These are phyloP conservation scores for Populus hybrid DNA, from an alignment of 441 rosid genomes.

Conservation along the genomic window DNA sequence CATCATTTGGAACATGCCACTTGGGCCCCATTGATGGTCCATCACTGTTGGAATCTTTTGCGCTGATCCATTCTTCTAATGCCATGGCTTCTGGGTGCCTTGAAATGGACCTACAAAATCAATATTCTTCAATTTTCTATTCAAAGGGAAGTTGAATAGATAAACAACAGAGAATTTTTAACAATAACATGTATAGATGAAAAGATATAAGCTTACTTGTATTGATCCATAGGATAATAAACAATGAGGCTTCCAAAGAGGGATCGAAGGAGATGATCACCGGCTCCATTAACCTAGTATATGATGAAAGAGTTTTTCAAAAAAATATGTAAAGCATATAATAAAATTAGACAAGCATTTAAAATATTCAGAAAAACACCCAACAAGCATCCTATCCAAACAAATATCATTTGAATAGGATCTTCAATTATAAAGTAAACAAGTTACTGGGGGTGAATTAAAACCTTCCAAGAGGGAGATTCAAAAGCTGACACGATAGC, in stretches of 20 bases:
- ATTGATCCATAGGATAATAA: constrained; percentile 91
- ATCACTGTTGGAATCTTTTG: constrained; percentile 66
- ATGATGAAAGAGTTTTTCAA: constrained; percentile 1
- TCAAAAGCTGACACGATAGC: constrained; percentile 85
- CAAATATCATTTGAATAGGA: not conserved
- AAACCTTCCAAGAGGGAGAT: constrained; percentile 98
- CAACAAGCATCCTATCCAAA: not conserved
- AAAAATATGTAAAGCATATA: constrained; percentile 5
- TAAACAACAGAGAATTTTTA: constrained; percentile 2
- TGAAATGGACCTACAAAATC: constrained; percentile 58
- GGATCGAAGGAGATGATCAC: constrained; percentile 91
- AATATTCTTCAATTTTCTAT: constrained; percentile 15
- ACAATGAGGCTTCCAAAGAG: constrained; percentile 89
- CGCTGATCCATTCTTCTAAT: constrained; percentile 94
- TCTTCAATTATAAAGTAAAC: not conserved
- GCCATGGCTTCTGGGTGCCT: constrained; percentile 79
- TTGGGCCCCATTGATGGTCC: constrained; percentile 51
- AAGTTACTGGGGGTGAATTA: constrained; percentile 14
- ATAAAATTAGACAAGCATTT: not conserved
- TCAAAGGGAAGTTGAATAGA: constrained; percentile 11
- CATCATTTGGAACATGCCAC: constrained; percentile 91
- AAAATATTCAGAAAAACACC: not conserved
- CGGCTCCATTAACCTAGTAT: constrained; percentile 91
- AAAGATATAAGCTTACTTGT: constrained; percentile 55
- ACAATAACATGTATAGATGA: constrained; percentile 13